Percentiles rank a stretch among this genome's conserved stretches.
Conservation (phyloP, 768 basidiomycete genomes). For the Naganishia antarctica region DNA sequence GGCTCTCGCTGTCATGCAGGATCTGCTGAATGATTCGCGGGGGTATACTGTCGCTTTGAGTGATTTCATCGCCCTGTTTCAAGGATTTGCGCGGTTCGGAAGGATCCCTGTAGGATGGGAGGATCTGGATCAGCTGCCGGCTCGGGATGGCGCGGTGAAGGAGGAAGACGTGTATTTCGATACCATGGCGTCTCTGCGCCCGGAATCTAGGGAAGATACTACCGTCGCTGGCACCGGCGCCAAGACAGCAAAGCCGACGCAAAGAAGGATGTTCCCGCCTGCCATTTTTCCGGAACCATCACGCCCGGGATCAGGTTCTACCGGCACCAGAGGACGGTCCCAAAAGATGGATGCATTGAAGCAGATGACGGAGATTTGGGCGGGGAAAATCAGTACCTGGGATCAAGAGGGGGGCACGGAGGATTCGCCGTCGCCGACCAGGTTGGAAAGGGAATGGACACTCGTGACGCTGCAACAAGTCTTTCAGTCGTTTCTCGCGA, state of each 20-base stretch:
- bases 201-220: not conserved
- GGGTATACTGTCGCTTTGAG: slow-evolving; percentile 31
- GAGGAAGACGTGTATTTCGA: not conserved
- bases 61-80: slow-evolving; percentile 40
- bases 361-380: slow-evolving; percentile 29
- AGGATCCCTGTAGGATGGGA: slow-evolving; percentile 22
- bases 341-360: slow-evolving; percentile 1
- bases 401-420: not conserved
- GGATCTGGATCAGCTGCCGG: not conserved
- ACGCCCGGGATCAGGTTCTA: not conserved
- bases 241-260: not conserved
- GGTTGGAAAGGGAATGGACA: slow-evolving; percentile 30
- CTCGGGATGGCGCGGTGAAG: not conserved
- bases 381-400: slow-evolving; percentile 14
- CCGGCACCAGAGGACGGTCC: not conserved
- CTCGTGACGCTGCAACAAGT: slow-evolving; percentile 31
- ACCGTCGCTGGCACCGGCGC: not conserved
- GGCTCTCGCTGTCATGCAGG: slow-evolving; percentile 35
- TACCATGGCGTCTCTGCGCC: not conserved
- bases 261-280: slow-evolving; percentile 19
- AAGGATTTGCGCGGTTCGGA: slow-evolving; percentile 43
- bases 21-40: slow-evolving; percentile 34
- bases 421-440: not conserved
- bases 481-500: slow-evolving; percentile 33
- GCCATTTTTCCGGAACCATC: slow-evolving; percentile 20